Evolutionary conservation across 192 early-diverging fungal genomes (phyloP).

Genomic region (Entophlyctis luteolus): DNA sequence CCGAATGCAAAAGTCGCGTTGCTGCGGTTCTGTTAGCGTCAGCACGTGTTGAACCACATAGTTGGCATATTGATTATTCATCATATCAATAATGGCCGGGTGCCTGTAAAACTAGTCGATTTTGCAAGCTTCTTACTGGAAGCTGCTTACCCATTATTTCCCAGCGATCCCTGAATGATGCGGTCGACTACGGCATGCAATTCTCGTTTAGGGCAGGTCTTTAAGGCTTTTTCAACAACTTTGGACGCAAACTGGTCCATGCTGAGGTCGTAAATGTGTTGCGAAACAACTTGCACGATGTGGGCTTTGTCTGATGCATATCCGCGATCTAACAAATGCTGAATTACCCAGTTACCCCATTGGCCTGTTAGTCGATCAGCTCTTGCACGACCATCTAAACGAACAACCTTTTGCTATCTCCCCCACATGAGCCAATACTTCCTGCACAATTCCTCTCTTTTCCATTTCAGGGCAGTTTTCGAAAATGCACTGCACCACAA

Average conservation of each 20-base stretch:
- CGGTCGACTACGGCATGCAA: conserved; percentile 39
- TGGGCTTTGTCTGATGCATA: conserved; percentile 46
- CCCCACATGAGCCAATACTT: conserved; percentile 55
- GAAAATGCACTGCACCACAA: conserved; percentile 74
- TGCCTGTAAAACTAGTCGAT: conserved; percentile 31
- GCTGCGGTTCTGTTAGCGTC: conserved; percentile 51
- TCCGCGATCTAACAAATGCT: conserved; percentile 68
- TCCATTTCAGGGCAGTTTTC: conserved; percentile 63
- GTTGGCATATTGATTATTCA: conserved; percentile 73
- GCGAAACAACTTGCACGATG: conserved; percentile 38
- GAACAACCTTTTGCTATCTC: conserved; percentile 56
- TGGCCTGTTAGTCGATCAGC: conserved; percentile 43
- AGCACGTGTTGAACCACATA: conserved; percentile 73
- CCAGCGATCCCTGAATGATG: conserved; percentile 23
- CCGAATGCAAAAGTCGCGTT: conserved; percentile 50
- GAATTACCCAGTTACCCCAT: conserved; percentile 81
- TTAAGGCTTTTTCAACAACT: conserved; percentile 68
- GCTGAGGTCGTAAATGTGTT: conserved; percentile 46
- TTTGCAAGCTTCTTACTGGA: conserved; percentile 22
- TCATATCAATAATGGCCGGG: conserved; percentile 61
- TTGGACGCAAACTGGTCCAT: conserved; percentile 73
- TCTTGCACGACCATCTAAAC: not conserved
- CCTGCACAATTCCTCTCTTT: conserved; percentile 60
- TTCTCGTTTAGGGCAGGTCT: conserved; percentile 38
- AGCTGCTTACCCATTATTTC: conserved; percentile 4